These are phyloP conservation scores for Alternaria novae-zelandiae DNA, from an alignment of 2,329 filamentous ascomycete genomes.

Conservation along the genomic window DNA sequence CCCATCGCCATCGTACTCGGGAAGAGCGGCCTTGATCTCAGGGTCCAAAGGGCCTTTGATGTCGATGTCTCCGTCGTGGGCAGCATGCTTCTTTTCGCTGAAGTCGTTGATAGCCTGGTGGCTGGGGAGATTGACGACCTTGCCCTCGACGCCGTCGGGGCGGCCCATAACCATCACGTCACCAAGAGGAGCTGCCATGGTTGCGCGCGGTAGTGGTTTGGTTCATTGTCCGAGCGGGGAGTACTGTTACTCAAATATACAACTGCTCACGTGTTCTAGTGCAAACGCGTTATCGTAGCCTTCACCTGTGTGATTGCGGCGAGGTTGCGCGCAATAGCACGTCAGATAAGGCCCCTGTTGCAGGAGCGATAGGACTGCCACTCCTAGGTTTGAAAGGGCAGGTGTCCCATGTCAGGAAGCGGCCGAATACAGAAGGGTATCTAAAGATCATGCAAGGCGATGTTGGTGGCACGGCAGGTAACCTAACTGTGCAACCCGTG, in stretches of 20 bases:
- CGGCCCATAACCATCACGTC: conserved; percentile 16
- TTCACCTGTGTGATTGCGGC: conserved; percentile 5
- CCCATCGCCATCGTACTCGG: conserved; percentile 10
- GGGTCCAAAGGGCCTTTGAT: conserved; percentile 15
- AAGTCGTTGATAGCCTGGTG: conserved; percentile 19
- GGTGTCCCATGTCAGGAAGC: conserved; percentile 4
- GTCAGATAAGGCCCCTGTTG: conserved; percentile 1
- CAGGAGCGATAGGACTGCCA: background rate
- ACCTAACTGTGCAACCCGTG: background rate
- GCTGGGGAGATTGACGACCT: conserved; percentile 9
- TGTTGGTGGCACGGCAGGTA: background rate
- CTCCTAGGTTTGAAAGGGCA: conserved; percentile 16
- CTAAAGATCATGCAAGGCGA: background rate
- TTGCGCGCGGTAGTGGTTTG: background rate
- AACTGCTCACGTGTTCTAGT: background rate
- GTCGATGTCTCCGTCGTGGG: background rate
- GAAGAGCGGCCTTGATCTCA: conserved; percentile 15
- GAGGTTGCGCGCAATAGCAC: conserved; percentile 1
- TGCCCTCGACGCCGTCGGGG: conserved; percentile 16
- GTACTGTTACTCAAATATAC: background rate
- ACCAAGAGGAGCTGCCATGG: conserved; percentile 18
- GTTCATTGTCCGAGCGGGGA: background rate
- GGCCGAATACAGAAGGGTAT: background rate
- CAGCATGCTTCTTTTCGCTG: conserved; percentile 17
- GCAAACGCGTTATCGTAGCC: background rate